These are phyloP conservation scores for Pluteus cervinus DNA, from an alignment of 768 basidiomycete genomes.

Conservation along the genomic window DNA sequence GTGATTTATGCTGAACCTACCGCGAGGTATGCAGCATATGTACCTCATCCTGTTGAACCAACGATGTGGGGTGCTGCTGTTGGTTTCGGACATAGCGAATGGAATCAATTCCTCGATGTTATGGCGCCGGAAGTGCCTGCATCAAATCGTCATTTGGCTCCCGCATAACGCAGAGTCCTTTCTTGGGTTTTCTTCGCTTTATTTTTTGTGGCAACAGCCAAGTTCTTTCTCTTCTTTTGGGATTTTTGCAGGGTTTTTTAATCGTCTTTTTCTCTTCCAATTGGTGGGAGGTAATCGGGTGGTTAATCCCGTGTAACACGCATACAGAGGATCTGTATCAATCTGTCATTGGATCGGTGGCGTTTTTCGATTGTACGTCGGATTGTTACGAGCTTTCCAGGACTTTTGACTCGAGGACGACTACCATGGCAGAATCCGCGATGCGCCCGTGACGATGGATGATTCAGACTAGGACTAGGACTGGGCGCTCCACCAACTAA, in stretches of 20 bases:
- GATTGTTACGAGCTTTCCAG: too few relatives aligned
- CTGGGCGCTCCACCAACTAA: too few relatives aligned
- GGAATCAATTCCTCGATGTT: conserved; percentile 58
- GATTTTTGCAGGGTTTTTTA: conserved; percentile 16
- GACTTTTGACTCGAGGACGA: too few relatives aligned
- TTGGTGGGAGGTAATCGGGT: too few relatives aligned
- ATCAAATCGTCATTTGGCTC: conserved; percentile 27
- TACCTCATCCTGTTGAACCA: conserved; percentile 53
- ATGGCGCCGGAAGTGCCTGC: conserved; percentile 41
- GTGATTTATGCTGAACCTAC: conserved; percentile 32
- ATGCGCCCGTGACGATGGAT: too few relatives aligned
- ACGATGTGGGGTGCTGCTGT: conserved; percentile 72
- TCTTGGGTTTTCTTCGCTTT: conserved; percentile 7
- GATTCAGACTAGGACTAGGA: too few relatives aligned
- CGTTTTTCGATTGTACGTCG: too few relatives aligned
- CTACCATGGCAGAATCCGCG: too few relatives aligned
- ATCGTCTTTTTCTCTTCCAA: conserved; percentile 15
- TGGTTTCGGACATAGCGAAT: conserved; percentile 73
- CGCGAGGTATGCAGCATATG: conserved; percentile 38
- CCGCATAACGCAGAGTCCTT: conserved; percentile 19
- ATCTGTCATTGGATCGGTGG: too few relatives aligned
- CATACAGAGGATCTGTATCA: too few relatives aligned
- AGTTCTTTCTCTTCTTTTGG: conserved; percentile 13
- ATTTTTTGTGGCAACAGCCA: conserved; percentile 9
- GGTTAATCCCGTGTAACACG: too few relatives aligned